Evolutionary conservation across 2,329 filamentous ascomycete genomes (phyloP).

Genomic region (Ustulina deusta): DNA sequence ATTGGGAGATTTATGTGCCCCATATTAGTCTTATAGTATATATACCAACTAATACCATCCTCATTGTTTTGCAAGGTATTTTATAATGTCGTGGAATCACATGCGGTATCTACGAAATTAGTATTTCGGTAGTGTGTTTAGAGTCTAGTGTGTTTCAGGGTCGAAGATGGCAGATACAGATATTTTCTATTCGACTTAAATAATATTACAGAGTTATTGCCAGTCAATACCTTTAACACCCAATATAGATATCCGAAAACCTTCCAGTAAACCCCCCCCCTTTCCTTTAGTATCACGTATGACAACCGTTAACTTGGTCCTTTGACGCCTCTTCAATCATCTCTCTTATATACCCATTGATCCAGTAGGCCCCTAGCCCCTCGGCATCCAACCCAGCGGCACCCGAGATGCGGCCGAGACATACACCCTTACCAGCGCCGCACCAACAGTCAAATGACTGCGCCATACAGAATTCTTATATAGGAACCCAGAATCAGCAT

Average conservation of each 20-base stretch:
- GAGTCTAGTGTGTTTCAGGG: too few species aligned
- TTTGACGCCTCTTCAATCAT: constrained; percentile 25
- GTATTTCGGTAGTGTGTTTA: too few species aligned
- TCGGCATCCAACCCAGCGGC: constrained; percentile 18
- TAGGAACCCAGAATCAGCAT: not conserved
- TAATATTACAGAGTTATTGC: not conserved
- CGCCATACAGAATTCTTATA: constrained; percentile 26
- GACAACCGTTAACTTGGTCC: not conserved
- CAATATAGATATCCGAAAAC: not conserved
- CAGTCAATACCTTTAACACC: not conserved
- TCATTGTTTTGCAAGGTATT: too few species aligned
- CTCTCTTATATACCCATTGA: constrained; percentile 31
- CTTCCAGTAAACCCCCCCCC: too few species aligned
- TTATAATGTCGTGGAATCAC: too few species aligned
- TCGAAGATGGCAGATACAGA: too few species aligned
- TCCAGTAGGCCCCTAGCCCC: constrained; percentile 23
- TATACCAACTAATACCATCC: too few species aligned
- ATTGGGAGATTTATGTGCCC: too few species aligned
- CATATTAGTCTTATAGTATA: too few species aligned
- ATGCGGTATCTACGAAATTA: too few species aligned
- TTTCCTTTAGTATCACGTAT: not conserved
- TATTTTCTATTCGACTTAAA: not conserved
- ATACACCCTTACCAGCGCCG: constrained; percentile 14
- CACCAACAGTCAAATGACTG: constrained; percentile 36
- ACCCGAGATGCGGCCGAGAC: constrained; percentile 26